Base-by-base conservation (phyloP, 148 eudicot genomes). In the Rhododendron kiyosumense region DNA sequence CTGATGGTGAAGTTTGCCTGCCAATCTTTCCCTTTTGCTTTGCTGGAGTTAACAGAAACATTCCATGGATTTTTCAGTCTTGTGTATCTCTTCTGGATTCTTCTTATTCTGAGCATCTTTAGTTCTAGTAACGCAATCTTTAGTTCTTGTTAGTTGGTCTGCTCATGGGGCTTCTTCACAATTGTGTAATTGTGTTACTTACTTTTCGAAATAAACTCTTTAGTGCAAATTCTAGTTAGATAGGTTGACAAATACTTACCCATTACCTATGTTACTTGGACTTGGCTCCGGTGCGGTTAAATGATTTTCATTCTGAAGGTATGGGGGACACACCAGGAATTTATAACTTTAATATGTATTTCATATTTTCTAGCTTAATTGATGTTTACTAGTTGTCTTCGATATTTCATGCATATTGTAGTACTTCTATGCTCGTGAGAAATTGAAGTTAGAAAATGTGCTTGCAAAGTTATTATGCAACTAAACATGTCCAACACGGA, bases 11-110 rank as follows among this genome's bases (percentile, higher is more conserved):
- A 49, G 65, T 52, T 52, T 28, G 6, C 7, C 26, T 18, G 45
- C 83, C 83, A 81, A 81, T 81, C 45, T 51, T 81, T 79, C 63
- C 24, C 54, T 17, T 79, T 79, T 49, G 24, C 61, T 79, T 79
- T 49, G 63, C 41, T 48, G 52, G 24, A 48, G 57, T 48, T 79
- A 30, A 79, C 15, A 5, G 52, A 45, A 74, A 22, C 13, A 28
- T 78, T 79, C 22, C 13, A 49, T 81, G n/a, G 2, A 54, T 54
- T 30, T 81, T 17, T 12, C n/a, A 3, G 52, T 81, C 26, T 32
- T 81, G 43, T 34, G 8, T 28, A 11, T 79, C 34, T 2, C 5
- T 48, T 79, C 71, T 9, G 30, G 28, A 52, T 52, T 46, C 20
- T 78, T 77, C 32, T 45, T 79, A 79, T 46, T 48, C 30, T 79